phyloP scores from a whole-genome alignment of 352 stramenopile species.

The Peronospora tabacina region DNA sequence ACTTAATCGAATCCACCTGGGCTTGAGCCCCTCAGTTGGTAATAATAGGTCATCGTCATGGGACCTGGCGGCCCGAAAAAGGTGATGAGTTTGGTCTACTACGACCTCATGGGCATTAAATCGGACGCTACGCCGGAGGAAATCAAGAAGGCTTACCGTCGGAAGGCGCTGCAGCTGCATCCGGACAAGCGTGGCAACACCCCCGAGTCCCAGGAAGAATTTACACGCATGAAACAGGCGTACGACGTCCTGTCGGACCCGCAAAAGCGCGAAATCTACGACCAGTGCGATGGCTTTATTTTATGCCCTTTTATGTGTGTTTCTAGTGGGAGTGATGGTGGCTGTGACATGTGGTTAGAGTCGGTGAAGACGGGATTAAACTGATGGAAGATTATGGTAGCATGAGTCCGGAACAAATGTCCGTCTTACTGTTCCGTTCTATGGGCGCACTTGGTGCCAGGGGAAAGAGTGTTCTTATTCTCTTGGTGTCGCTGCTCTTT shows the following conservation, averaged over 20 bases:
- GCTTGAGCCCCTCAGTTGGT: too few relatives aligned
- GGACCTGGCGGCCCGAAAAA: constrained; percentile 43
- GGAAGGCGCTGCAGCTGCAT: constrained; percentile 88
- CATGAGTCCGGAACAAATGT: constrained; percentile 74
- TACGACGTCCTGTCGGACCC: constrained; percentile 90
- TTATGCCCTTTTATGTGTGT: constrained; percentile 1
- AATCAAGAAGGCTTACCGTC: constrained; percentile 91
- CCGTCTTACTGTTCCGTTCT: constrained; percentile 58
- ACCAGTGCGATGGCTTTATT: constrained; percentile 37
- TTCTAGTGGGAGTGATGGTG: not conserved
- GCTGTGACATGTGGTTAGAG: constrained; percentile 22
- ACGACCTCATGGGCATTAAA: constrained; percentile 75
- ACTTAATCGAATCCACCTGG: not conserved
- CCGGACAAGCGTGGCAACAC: constrained; percentile 85
- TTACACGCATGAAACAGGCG: constrained; percentile 88
- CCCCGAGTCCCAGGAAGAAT: constrained; percentile 80
- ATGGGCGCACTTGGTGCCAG: constrained; percentile 59
- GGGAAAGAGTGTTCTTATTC: constrained; percentile 65
- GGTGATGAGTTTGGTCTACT: constrained; percentile 66
- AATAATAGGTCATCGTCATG: constrained; percentile 13
- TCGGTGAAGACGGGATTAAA: constrained; percentile 85
- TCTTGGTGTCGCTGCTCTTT: constrained; percentile 65
- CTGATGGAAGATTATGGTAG: constrained; percentile 82
- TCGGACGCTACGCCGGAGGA: constrained; percentile 63
- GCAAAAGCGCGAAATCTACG: constrained; percentile 76